Conservation (phyloP, 176 grass and related monocot species). For the Oryza brachyantha region DNA sequence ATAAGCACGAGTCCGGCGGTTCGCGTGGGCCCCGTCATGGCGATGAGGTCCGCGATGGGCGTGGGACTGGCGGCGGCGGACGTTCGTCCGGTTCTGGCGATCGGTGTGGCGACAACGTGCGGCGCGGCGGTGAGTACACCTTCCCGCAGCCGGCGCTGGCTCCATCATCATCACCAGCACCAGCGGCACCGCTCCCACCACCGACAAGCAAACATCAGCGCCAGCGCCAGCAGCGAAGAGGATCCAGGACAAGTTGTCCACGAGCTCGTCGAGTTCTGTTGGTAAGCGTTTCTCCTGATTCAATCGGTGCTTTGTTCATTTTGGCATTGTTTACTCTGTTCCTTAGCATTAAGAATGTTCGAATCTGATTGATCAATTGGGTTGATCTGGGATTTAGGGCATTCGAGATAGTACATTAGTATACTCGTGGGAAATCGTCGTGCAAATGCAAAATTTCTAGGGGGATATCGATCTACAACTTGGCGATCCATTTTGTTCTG, state of each 20-base stretch:
- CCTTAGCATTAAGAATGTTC: background rate
- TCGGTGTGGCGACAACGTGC: too few relatives aligned
- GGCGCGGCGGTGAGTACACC: too few relatives aligned
- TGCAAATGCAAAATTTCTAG: too few relatives aligned
- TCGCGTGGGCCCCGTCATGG: too few relatives aligned
- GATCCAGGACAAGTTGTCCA: background rate
- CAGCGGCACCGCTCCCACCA: too few relatives aligned
- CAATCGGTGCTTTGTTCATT: background rate
- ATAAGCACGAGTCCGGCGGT: too few relatives aligned
- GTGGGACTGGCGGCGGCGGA: background rate
- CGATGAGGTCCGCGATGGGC: too few relatives aligned
- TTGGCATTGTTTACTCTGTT: background rate
- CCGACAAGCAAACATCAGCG: background rate
- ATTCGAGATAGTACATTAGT: background rate
- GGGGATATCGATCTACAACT: too few relatives aligned
- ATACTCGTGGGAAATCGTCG: too few relatives aligned
- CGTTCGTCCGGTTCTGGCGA: too few relatives aligned
- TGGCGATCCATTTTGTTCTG: too few relatives aligned
- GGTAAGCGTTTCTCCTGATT: conserved; percentile 16
- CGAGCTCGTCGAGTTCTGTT: conserved; percentile 23
- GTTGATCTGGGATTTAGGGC: background rate
- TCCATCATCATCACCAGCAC: too few relatives aligned
- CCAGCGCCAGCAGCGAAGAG: background rate
- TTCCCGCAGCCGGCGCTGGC: background rate
- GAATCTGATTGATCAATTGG: background rate